Percentiles rank a stretch among this genome's conserved stretches.
Conservation (phyloP, 2,329 filamentous ascomycete species). For the Scedosporium dehoogii region DNA sequence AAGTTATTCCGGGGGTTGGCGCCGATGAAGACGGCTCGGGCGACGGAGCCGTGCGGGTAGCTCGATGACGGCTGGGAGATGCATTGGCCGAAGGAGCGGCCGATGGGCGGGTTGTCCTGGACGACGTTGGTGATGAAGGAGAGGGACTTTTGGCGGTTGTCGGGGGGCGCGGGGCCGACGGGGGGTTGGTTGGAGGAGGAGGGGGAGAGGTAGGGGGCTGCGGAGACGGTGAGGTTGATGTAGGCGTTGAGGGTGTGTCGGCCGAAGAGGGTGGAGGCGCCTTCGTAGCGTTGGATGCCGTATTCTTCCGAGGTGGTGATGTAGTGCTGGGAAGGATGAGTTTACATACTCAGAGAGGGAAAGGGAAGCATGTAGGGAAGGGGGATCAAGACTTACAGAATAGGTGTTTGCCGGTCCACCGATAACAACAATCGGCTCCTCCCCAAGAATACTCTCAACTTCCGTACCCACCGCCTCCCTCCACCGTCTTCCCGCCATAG, state of each 20-base stretch:
- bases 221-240: constrained; percentile 66
- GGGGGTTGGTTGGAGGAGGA: constrained; percentile 27
- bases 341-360: not conserved
- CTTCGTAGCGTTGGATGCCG: constrained; percentile 76
- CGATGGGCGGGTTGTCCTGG: constrained; percentile 55
- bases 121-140: constrained; percentile 74
- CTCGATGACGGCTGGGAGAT: constrained; percentile 36
- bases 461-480: constrained; percentile 54
- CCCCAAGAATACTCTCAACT: constrained; percentile 29
- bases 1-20: constrained; percentile 86
- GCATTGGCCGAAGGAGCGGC: constrained; percentile 61
- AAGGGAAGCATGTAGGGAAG: too few relatives aligned
- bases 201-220: constrained; percentile 55
- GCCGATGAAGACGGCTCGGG: constrained; percentile 64
- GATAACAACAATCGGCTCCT: constrained; percentile 63
- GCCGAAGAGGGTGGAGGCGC: constrained; percentile 79
- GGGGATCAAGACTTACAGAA: constrained; percentile 28
- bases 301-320: constrained; percentile 16
- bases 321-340: constrained; percentile 17
- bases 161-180: constrained; percentile 54
- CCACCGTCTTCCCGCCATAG: constrained; percentile 87
- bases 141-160: constrained; percentile 65
- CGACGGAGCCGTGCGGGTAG: constrained; percentile 47
- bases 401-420: constrained; percentile 86
- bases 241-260: constrained; percentile 78